A percentile compares a stretch with the other conserved stretches of the same genome.
Evolutionary conservation across 2,329 filamentous ascomycete genomes (phyloP).

Genomic region (Dothiorella sarmentorum): DNA sequence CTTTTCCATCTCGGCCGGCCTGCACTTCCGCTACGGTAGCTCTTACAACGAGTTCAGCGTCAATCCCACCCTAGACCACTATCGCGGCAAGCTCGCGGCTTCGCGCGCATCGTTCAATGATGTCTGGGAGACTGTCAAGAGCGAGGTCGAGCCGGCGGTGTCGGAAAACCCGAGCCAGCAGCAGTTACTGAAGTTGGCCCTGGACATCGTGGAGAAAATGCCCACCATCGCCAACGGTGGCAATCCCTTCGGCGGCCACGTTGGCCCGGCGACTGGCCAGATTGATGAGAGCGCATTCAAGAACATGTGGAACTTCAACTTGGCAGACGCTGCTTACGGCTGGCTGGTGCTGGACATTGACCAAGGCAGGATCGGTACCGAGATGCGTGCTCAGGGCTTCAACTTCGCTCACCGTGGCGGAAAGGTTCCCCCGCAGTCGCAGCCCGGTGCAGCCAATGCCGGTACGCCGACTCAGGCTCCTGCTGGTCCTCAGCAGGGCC

Average conservation of each 20-base stretch:
- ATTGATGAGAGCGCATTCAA: constrained; percentile 99
- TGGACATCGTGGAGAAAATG: constrained; percentile 98
- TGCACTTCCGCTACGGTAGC: constrained; percentile 97
- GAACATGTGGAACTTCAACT: constrained; percentile 99
- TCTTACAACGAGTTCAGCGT: constrained; percentile 99
- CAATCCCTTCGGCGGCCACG: constrained; percentile 90
- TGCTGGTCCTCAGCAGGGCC: constrained; percentile 23
- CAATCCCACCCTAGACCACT: constrained; percentile 96
- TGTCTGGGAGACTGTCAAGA: constrained; percentile 98
- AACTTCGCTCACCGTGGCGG: constrained; percentile 95
- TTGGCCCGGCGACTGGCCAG: constrained; percentile 73
- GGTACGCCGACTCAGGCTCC: constrained; percentile 24
- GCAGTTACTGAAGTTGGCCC: constrained; percentile 82
- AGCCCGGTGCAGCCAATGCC: constrained; percentile 29
- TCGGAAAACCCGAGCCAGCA: constrained; percentile 91
- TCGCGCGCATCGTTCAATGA: constrained; percentile 99
- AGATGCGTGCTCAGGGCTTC: constrained; percentile 98
- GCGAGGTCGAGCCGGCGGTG: constrained; percentile 92
- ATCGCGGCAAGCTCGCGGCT: constrained; percentile 94
- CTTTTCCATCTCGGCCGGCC: constrained; percentile 94
- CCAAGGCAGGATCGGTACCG: constrained; percentile 90
- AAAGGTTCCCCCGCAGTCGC: constrained; percentile 52
- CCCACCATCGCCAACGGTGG: constrained; percentile 89
- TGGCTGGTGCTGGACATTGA: constrained; percentile 95
- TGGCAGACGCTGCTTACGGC: constrained; percentile 95